Evolutionary conservation across 768 basidiomycete species (phyloP), one percentile per base, ranked within the genome.

Genomic region (Leccinum ochraceum): DNA sequence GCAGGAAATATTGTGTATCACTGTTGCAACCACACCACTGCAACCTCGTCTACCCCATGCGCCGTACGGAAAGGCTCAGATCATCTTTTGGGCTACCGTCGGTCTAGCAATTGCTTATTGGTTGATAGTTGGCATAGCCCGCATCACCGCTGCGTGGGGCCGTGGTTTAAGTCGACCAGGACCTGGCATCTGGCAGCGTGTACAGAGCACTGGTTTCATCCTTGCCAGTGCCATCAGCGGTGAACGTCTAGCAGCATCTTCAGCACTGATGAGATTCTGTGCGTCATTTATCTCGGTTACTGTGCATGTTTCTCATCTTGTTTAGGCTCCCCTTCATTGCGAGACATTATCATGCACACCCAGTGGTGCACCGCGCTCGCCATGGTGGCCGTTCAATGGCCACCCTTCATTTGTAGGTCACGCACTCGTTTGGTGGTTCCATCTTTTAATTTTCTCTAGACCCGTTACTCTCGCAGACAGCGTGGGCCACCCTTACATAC

Each of bases 341-440:
- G 95, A 56, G 97, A 99, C 73, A 83, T 99, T 54, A 83, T 98
- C 54, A 90, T 94, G 73, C 94, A 95, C 68, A 91, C 95, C 0
- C 95, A 97, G 66, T 98, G 92, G 90, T 92, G 90, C 72, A 84
- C 92, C 44, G 83, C 88, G 34, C 79, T 99, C 14, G 87, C 86
- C 34, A 95, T 97, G 91, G 87, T 98, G 57, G 93, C 96, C 36
- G 94, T 98, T 22, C 83, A 92, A 71, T 99, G 96, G 96, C 96
- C 97, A 0, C 79, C 81, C 16, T 98, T 95, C 73, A 83, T 89
- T 61, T 98, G 95, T 95, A 67, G 65, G 90, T 82, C 52, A 17
- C 34, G 10, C 42, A 1, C 42, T 42, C 42, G 42, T 42, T n/a
- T 42, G 8, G 4, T 42, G 42, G 57, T 66, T 20, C 59, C 62